Conservation (phyloP, 2,329 filamentous ascomycete genomes). For the Corynespora cassiicola region DNA sequence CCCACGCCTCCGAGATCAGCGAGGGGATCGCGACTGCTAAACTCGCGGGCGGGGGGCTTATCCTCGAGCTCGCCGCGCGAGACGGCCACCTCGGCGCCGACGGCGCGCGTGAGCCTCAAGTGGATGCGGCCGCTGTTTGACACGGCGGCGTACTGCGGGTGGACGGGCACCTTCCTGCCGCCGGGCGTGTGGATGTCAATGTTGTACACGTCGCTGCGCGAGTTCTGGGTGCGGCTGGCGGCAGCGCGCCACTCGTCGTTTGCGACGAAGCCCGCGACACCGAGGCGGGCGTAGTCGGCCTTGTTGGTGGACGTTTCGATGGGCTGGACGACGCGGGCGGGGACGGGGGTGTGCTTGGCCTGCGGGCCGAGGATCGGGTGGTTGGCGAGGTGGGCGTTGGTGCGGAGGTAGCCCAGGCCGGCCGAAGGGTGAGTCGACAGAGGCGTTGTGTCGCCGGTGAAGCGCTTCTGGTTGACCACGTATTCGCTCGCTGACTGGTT, state of each 20-base stretch:
- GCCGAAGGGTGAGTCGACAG: conserved; percentile 70
- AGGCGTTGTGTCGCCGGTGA: conserved; percentile 44
- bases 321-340: conserved; percentile 63
- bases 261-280: conserved; percentile 54
- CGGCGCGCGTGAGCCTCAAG: conserved; percentile 28
- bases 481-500: conserved; percentile 30
- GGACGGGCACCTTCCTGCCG: conserved; percentile 61
- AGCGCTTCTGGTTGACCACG: conserved; percentile 30
- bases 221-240: conserved; percentile 28
- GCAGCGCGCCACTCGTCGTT: conserved; percentile 45
- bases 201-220: conserved; percentile 34
- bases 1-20: conserved; percentile 6
- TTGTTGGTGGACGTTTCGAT: conserved; percentile 15
- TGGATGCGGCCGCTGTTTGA: conserved; percentile 37
- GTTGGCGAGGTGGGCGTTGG: conserved; percentile 62
- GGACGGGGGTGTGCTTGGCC: conserved; percentile 56
- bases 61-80: conserved; percentile 33
- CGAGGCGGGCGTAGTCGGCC: conserved; percentile 44
- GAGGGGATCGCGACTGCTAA: conserved; percentile 13
- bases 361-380: conserved; percentile 69
- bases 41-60: conserved; percentile 22
- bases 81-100: conserved; percentile 30
- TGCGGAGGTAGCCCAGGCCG: conserved; percentile 67
- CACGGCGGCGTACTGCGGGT: conserved; percentile 50
- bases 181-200: conserved; percentile 52